Base-by-base conservation (phyloP, 1,284 basidiomycete genomes). In the Sporisorium iseilematis-ciliati region DNA sequence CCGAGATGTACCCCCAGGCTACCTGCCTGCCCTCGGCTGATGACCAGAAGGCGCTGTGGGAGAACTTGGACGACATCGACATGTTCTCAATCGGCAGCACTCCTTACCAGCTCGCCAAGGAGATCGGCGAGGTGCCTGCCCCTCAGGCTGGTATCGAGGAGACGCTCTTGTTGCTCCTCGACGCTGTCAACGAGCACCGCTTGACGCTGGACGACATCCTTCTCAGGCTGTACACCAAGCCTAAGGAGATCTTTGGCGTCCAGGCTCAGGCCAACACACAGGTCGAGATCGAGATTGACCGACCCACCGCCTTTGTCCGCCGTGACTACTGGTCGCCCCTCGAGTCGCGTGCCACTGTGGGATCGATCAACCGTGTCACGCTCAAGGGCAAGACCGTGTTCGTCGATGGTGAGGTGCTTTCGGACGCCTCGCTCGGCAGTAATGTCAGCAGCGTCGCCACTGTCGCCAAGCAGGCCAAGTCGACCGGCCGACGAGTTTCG, bases 231-330 rank as follows among this genome's bases (percentile, higher is more conserved):
- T 91, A 94, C 85, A 94, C 96, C 82, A 97, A 97, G 86, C 96
- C 96, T 6, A 90, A 93, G 56, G 89, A 90, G 57, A 97, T 99
- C 84, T 98, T 99, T 82, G 91, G 92, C 49, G 89, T 99, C 14
- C 91, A 93, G 2, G 93, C 95, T 63, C 93, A 94, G 84, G 83
- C 90, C 8, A 90, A 94, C 74, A 80, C 81, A 10, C 76, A 68
- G 31, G 95, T 95, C 1, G 92, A 92, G 79, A 93, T 98, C 51
- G 97, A 99, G 84, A 93, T 98, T 48, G 93, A 97, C 75, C 88
- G 96, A 58, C 89, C 89, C 64, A 88, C 90, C 23, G 88, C 88
- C 41, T 94, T 93, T 83, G 84, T 84, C 7, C 80, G 82, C 69
- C 80, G 82, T 23, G 87, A 88, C 46, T 84, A 85, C 59, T 99